Evolutionary conservation across 768 basidiomycete species (phyloP).

Genomic region (Mycena vitilis): DNA sequence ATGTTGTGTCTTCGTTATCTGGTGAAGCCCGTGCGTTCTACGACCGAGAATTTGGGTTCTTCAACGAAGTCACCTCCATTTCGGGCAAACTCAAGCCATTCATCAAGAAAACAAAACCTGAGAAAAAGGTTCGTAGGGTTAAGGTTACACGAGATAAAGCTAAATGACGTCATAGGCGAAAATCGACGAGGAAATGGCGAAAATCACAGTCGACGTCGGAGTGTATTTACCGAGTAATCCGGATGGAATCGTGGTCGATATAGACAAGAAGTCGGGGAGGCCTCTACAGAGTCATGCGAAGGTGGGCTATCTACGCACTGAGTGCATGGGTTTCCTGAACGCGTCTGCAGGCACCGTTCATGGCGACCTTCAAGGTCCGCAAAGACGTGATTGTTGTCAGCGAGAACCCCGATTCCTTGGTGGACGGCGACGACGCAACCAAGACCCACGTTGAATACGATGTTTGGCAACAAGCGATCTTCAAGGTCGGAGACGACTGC

Average conservation of each 20-base stretch:
- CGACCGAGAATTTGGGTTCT: slow-evolving; percentile 95
- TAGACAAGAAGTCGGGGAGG: slow-evolving; percentile 95
- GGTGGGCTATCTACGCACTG: slow-evolving; percentile 61
- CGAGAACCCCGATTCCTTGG: slow-evolving; percentile 78
- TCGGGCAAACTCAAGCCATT: slow-evolving; percentile 97
- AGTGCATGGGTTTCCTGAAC: slow-evolving; percentile 16
- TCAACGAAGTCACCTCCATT: slow-evolving; percentile 96
- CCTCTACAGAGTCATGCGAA: slow-evolving; percentile 98
- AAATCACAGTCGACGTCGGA: slow-evolving; percentile 92
- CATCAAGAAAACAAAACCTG: slow-evolving; percentile 94
- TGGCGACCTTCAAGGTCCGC: slow-evolving; percentile 99
- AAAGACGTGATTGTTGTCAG: slow-evolving; percentile 81
- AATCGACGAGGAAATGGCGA: slow-evolving; percentile 99
- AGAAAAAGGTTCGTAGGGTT: slow-evolving; percentile 82
- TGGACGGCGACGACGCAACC: slow-evolving; percentile 68
- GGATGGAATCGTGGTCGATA: slow-evolving; percentile 95
- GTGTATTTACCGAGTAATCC: slow-evolving; percentile 98
- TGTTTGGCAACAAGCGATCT: slow-evolving; percentile 97
- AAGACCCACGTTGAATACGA: slow-evolving; percentile 79
- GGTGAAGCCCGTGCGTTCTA: slow-evolving; percentile 92
- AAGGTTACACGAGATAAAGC: slow-evolving; percentile 10
- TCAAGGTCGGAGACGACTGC: slow-evolving; percentile 99
- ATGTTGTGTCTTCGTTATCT: slow-evolving; percentile 86
- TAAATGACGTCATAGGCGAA: slow-evolving; percentile 72
- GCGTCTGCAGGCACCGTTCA: slow-evolving; percentile 89